Conservation (phyloP, 2,329 filamentous ascomycete species). For the Beauveria medogensis region DNA sequence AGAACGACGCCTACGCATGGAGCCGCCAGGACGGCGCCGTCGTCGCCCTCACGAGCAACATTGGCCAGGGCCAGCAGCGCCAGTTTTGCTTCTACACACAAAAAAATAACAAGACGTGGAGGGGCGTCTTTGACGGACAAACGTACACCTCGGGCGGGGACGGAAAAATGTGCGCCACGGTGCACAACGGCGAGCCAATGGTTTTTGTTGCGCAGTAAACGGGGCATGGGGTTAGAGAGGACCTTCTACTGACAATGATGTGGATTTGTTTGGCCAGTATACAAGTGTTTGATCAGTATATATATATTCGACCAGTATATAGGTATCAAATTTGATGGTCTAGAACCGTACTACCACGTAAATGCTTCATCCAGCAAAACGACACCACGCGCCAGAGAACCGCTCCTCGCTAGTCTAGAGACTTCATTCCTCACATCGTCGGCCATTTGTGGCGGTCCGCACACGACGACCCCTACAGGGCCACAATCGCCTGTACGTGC, state of each 20-base stretch:
- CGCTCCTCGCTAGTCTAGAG: conserved; percentile 16
- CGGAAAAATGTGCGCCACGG: conserved; percentile 32
- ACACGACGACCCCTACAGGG: conserved; percentile 20
- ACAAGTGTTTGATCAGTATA: background rate
- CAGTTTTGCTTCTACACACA: conserved; percentile 35
- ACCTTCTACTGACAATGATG: background rate
- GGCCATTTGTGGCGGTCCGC: conserved; percentile 23
- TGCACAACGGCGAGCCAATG: conserved; percentile 35
- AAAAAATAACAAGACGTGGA: conserved; percentile 30
- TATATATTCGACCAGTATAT: background rate
- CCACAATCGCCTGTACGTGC: conserved; percentile 13
- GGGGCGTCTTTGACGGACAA: conserved; percentile 27
- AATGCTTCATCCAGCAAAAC: conserved; percentile 21
- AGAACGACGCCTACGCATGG: conserved; percentile 36
- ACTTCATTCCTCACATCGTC: conserved; percentile 20
- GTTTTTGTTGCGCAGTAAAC: conserved; percentile 23
- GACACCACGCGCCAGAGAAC: conserved; percentile 14
- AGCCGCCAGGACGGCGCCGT: conserved; percentile 35
- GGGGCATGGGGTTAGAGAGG: background rate
- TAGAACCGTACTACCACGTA: conserved; percentile 16
- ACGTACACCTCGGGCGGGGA: conserved; percentile 29
- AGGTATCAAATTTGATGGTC: background rate
- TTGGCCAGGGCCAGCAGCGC: conserved; percentile 28
- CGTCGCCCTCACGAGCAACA: conserved; percentile 37
- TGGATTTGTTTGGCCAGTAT: background rate